Evolutionary conservation across 768 basidiomycete genomes (phyloP).

Genomic region (Tricholoma flavovirens): DNA sequence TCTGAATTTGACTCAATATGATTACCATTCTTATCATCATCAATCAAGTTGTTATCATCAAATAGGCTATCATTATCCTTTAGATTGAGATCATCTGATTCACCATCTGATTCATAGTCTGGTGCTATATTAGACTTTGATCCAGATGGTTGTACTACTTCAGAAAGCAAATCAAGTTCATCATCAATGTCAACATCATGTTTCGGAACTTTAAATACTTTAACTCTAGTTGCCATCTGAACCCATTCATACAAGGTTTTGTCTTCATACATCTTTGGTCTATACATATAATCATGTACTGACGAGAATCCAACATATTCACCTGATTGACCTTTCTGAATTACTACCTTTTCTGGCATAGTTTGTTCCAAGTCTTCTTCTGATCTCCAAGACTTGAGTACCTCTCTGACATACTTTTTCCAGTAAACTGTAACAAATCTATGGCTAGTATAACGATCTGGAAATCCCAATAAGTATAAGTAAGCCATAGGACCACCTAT

Average conservation of each 20-base stretch:
- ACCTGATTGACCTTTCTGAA: neutral
- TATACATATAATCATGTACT: neutral
- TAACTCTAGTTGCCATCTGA: neutral
- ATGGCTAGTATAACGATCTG: conserved; percentile 34
- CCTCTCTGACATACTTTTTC: neutral
- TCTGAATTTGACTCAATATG: neutral
- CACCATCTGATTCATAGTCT: neutral
- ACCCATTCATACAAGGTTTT: neutral
- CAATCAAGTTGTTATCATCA: too few species aligned
- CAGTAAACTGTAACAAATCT: conserved; percentile 16
- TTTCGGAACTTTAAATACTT: neutral
- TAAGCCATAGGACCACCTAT: conserved; percentile 31
- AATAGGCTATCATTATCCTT: neutral
- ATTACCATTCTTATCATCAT: neutral
- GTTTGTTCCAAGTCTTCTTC: neutral
- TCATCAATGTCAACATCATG: neutral
- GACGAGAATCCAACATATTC: neutral
- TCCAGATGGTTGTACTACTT: neutral
- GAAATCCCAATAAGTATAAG: conserved; percentile 28
- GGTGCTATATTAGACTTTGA: neutral
- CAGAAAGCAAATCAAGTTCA: neutral
- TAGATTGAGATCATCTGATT: neutral
- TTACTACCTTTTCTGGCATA: neutral
- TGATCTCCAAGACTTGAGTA: neutral
- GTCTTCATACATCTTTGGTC: neutral